A percentile compares a stretch with the other conserved stretches of the same genome.
These are phyloP conservation scores for Carex arenaria DNA, from an alignment of 202 grass and related monocot genomes.

Conservation along the genomic window DNA sequence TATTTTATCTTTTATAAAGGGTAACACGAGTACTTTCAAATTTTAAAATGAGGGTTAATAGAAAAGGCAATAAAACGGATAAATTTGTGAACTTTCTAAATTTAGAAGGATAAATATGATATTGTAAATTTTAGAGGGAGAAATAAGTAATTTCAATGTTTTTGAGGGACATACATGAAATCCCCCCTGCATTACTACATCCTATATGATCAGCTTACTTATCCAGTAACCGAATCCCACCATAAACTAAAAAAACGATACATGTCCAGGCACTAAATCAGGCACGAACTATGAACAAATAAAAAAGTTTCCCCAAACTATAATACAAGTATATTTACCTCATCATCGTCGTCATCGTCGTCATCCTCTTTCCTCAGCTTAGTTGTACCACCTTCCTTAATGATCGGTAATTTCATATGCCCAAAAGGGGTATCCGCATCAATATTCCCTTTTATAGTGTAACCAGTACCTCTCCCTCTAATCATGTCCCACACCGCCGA, in stretches of 20 bases:
- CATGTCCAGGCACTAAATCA: neutral
- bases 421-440: conserved; percentile 88
- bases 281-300: neutral
- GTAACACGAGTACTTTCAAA: too few relatives aligned
- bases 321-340: conserved; percentile 38
- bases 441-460: conserved; percentile 80
- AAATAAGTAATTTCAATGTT: too few relatives aligned
- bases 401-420: conserved; percentile 85
- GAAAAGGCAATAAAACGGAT: too few relatives aligned
- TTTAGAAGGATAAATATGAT: too few relatives aligned
- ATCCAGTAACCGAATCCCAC: neutral
- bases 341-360: conserved; percentile 35
- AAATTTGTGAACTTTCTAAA: too few relatives aligned
- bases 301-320: neutral
- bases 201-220: conserved; percentile 10
- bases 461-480: conserved; percentile 73
- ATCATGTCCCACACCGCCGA: conserved; percentile 98
- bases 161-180: too few relatives aligned
- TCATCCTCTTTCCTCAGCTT: conserved; percentile 84
- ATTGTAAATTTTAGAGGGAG: too few relatives aligned
- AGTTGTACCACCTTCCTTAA: conserved; percentile 78
- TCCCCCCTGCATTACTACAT: neutral
- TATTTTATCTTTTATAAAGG: too few relatives aligned
- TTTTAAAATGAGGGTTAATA: too few relatives aligned
- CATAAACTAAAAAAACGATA: neutral